Evolutionary conservation across 2,329 filamentous ascomycete species (phyloP).

Genomic region (Diplocarpon mali): DNA sequence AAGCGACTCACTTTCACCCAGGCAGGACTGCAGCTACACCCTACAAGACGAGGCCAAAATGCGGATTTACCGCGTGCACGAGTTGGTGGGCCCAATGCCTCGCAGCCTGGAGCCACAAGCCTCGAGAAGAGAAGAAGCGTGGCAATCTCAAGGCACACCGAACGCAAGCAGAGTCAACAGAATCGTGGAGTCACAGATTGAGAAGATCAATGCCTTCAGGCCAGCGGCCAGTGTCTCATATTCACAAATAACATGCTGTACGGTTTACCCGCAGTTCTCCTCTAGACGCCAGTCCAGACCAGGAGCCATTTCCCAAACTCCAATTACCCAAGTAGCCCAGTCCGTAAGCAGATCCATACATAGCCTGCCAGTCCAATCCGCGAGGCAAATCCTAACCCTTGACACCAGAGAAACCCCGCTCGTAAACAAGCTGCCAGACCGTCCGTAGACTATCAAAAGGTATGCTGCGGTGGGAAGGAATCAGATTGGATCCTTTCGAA

Average conservation of each 20-base stretch:
- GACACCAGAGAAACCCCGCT: constrained; percentile 21
- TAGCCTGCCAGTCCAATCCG: constrained; percentile 12
- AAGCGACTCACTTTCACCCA: too few relatives aligned
- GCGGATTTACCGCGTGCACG: too few relatives aligned
- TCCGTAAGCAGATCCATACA: constrained; percentile 3
- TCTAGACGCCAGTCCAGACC: constrained; percentile 21
- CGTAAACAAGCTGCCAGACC: constrained; percentile 30
- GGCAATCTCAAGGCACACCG: too few relatives aligned
- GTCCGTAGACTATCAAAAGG: constrained; percentile 29
- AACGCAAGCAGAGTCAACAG: too few relatives aligned
- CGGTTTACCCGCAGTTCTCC: constrained; percentile 5
- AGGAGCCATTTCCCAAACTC: constrained; percentile 17
- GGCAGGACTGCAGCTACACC: too few relatives aligned
- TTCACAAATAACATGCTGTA: constrained; percentile 12
- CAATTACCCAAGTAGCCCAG: constrained; percentile 12
- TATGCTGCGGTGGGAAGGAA: constrained; percentile 15
- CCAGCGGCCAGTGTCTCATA: constrained; percentile 14
- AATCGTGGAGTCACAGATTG: too few relatives aligned
- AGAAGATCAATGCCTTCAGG: constrained; percentile 10
- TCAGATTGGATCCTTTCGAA: constrained; percentile 18
- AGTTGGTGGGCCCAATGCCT: too few relatives aligned
- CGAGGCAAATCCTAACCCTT: constrained; percentile 15
- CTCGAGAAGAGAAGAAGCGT: too few relatives aligned
- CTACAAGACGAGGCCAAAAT: too few relatives aligned
- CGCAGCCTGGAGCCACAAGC: too few relatives aligned